Evolutionary conservation across 2,329 filamentous ascomycete genomes (phyloP).

Genomic region (Zarea fungicola): DNA sequence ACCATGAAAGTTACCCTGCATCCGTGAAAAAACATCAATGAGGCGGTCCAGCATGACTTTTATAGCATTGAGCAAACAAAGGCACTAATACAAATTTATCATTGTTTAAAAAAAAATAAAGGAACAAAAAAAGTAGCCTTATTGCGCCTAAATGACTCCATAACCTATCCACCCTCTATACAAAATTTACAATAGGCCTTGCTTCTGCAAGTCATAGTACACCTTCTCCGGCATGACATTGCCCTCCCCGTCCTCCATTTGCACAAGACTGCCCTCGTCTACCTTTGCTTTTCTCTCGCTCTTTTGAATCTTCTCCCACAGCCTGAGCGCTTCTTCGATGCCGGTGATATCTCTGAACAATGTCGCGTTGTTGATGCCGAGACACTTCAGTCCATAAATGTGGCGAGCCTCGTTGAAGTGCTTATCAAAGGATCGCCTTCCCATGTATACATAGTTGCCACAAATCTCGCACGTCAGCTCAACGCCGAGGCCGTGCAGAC

Average conservation of each 20-base stretch:
- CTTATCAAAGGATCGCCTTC: conserved; percentile 91
- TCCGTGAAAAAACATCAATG: too few relatives aligned
- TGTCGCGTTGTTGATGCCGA: conserved; percentile 87
- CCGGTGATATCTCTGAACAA: conserved; percentile 91
- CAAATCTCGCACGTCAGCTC: conserved; percentile 96
- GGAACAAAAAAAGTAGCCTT: neutral
- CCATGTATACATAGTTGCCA: conserved; percentile 99
- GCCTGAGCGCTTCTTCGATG: conserved; percentile 79
- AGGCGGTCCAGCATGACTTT: too few relatives aligned
- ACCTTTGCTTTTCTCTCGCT: conserved; percentile 75
- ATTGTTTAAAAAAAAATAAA: conserved; percentile 10
- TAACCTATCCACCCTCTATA: conserved; percentile 8
- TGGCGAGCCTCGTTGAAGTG: conserved; percentile 95
- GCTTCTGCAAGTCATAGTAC: conserved; percentile 90
- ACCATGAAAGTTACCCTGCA: too few relatives aligned
- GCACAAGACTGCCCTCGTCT: conserved; percentile 77
- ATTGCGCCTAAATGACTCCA: conserved; percentile 7
- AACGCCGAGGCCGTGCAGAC: conserved; percentile 88
- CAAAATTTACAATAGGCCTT: conserved; percentile 64
- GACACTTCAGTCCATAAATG: conserved; percentile 86
- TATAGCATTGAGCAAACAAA: too few relatives aligned
- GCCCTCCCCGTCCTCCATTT: conserved; percentile 97
- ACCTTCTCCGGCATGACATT: conserved; percentile 99
- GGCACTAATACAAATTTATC: neutral
- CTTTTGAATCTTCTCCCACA: conserved; percentile 91